Evolutionary conservation across 331 rosid genomes (phyloP), one percentile per base, ranked within the genome.

Genomic region (Pyrus hybrid): DNA sequence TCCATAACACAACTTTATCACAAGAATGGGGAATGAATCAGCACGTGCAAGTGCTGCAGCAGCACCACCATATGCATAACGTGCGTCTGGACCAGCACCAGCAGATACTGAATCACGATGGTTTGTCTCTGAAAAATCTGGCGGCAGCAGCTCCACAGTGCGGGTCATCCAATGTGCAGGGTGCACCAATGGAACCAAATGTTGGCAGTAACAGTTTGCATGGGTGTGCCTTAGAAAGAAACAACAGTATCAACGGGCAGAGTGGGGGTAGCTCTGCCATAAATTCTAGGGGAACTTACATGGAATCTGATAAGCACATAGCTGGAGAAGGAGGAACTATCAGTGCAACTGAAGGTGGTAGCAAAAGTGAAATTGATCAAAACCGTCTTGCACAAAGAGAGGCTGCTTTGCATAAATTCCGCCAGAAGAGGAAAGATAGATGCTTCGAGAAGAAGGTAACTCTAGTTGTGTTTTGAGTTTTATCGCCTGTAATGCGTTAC

Each of bases 391-490:
- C 82, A 16, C 89, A 65, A 76, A 88, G 98, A 86, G 96, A 91
- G 80, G 93, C 86, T 21, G 97, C 97, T 71, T 81, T 91, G 11
- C 83, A 80, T 68, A 91, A 90, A 84, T 93, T 93, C 67, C 91
- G 93, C 18, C 77, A 87, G 84, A 91, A 93, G 79, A 77, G 98
- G 74, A 90, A 93, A 85, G 97, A 91, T 79, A 88, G 97, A 86
- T 91, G 98, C 79, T 93, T 79, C 13, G 96, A 91, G 76, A 93
- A 93, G 83, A 91, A 91, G 98, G 98, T 91, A 56, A 69, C 57
- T 65, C 30, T 18, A 64, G 13, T n/a, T 32, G 26, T 68, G 37
- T 67, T 23, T 21, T 28, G 13, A 56, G 43, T 28, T 63, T 30
- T 8, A 7, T 13, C 20, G 1, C 8, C 0, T 5, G 65, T 25